Conservation (phyloP, 108 stramenopile genomes). For the Cylindrotheca closterium region DNA sequence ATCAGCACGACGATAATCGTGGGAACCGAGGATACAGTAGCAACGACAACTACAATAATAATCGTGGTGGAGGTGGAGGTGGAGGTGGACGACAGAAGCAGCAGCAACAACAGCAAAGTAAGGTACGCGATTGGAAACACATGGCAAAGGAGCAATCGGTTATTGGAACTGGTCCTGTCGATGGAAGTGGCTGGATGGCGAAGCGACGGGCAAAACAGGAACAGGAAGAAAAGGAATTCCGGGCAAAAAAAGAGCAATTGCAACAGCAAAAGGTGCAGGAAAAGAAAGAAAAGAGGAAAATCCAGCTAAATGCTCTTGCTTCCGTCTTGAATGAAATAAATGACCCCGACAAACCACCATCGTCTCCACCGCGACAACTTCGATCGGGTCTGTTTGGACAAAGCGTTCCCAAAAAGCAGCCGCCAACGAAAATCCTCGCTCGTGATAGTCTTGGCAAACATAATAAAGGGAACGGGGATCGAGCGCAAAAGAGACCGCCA, state of each 20-base stretch:
- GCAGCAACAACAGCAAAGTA: conserved; percentile 11
- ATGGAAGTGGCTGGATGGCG: conserved; percentile 46
- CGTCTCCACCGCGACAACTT: background rate
- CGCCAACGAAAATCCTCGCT: conserved; percentile 22
- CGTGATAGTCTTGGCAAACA: conserved; percentile 6
- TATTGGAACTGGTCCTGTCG: conserved; percentile 7
- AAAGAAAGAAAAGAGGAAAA: conserved; percentile 26
- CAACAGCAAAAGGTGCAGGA: conserved; percentile 14
- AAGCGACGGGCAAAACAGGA: conserved; percentile 39
- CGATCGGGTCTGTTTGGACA: background rate
- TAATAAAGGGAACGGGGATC: background rate
- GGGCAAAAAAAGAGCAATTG: conserved; percentile 11
- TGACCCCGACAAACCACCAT: background rate
- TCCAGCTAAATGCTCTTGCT: conserved; percentile 23
- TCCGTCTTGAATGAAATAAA: conserved; percentile 20
- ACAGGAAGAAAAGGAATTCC: conserved; percentile 25
- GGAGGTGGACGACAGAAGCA: conserved; percentile 6
- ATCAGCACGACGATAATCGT: background rate
- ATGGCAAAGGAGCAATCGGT: conserved; percentile 35
- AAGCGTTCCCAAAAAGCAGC: background rate
- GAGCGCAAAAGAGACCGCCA: background rate
- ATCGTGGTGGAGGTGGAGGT: background rate
- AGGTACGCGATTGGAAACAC: conserved; percentile 26
- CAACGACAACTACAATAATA: background rate
- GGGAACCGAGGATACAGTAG: background rate